These are phyloP conservation scores for Colletotrichum eremochloae DNA, from an alignment of 2,329 filamentous ascomycete species.

Conservation along the genomic window DNA sequence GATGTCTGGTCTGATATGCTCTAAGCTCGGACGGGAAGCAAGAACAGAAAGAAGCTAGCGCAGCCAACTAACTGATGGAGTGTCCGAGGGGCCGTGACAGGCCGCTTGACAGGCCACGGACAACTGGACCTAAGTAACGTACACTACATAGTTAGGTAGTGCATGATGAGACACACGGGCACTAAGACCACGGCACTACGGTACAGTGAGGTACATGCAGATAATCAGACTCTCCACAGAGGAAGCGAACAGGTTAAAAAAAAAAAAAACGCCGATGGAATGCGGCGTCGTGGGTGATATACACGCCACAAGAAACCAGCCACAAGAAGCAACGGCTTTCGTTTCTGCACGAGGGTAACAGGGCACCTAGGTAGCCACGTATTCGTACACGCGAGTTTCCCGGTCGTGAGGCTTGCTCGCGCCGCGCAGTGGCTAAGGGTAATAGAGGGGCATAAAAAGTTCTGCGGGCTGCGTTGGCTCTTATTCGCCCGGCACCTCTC, in stretches of 20 bases:
- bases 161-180: slow-evolving; percentile 23
- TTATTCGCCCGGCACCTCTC: slow-evolving; percentile 48
- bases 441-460: not conserved
- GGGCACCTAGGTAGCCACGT: too few species aligned
- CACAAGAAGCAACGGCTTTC: not conserved
- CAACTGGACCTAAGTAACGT: not conserved
- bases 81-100: slow-evolving; percentile 3
- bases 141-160: not conserved
- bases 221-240: too few species aligned
- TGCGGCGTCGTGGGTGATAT: not conserved
- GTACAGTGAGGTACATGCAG: too few species aligned
- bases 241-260: too few species aligned
- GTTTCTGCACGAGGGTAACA: slow-evolving; percentile 2
- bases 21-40: not conserved
- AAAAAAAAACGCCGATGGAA: not conserved
- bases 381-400: not conserved
- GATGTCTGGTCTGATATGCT: not conserved
- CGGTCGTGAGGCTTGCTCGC: slow-evolving; percentile 21
- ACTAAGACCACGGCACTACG: not conserved
- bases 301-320: not conserved
- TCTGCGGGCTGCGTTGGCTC: slow-evolving; percentile 45
- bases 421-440: not conserved
- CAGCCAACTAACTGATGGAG: not conserved
- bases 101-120: slow-evolving; percentile 16
- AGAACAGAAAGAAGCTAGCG: not conserved